Conservation (phyloP, 2,329 filamentous ascomycete species). For the Fusarium coffeatum region DNA sequence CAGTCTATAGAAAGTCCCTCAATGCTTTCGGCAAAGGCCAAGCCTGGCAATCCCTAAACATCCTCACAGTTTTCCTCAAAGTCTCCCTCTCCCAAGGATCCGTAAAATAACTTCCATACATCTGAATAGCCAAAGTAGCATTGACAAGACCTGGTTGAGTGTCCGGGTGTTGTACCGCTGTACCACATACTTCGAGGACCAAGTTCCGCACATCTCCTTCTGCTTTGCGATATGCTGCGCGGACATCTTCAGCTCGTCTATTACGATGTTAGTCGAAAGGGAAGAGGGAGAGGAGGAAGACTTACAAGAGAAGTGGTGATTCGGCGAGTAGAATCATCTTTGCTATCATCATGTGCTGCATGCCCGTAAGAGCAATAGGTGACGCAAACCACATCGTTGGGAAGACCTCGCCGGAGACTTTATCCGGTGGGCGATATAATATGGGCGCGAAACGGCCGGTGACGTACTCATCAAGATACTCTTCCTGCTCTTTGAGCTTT, state of each 20-base stretch:
- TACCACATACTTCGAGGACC: conserved; percentile 37
- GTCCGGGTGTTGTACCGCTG: conserved; percentile 26
- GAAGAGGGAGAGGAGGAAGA: rapidly evolving
- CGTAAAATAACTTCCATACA: conserved; percentile 39
- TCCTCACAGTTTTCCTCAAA: conserved; percentile 27
- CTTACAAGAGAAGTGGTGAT: conserved; percentile 34
- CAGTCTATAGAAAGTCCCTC: not conserved
- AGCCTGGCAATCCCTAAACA: conserved; percentile 34
- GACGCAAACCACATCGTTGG: conserved; percentile 38
- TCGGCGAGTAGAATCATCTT: conserved; percentile 40
- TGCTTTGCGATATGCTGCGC: conserved; percentile 25
- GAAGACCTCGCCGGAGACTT: conserved; percentile 30
- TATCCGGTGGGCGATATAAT: conserved; percentile 16
- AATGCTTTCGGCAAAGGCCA: conserved; percentile 37
- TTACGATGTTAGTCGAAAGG: rapidly evolving
- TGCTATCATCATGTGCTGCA: conserved; percentile 43
- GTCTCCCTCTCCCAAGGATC: conserved; percentile 40
- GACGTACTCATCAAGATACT: conserved; percentile 22
- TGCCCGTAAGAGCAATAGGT: conserved; percentile 29
- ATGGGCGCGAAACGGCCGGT: conserved; percentile 11
- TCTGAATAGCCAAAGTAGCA: conserved; percentile 27
- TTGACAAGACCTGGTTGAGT: conserved; percentile 35
- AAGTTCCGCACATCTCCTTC: conserved; percentile 27
- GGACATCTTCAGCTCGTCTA: conserved; percentile 19
- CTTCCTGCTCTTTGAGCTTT: conserved; percentile 32